Conservation (phyloP, 768 basidiomycete genomes). For the Tricholoma furcatifolium region DNA sequence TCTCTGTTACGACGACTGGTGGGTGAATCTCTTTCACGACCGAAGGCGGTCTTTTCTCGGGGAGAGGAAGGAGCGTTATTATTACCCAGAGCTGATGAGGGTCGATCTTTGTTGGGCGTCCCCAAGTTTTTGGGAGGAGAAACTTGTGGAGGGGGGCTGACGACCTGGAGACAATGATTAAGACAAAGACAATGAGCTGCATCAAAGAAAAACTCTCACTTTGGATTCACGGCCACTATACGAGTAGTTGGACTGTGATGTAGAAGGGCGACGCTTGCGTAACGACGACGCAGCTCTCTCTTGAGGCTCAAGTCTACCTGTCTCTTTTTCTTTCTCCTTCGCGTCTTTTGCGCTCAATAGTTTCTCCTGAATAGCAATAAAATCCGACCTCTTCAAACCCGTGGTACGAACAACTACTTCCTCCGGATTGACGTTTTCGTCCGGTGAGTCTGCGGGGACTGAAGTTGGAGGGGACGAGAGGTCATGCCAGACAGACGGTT, state of each 20-base stretch:
- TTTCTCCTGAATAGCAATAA: constrained; percentile 72
- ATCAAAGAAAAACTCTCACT: constrained; percentile 18
- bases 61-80: constrained; percentile 11
- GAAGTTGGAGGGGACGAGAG: constrained; percentile 45
- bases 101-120: constrained; percentile 26
- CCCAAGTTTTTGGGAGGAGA: constrained; percentile 32
- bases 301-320: constrained; percentile 47
- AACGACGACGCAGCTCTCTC: constrained; percentile 65
- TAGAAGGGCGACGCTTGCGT: constrained; percentile 73
- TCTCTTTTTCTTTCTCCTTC: constrained; percentile 45
- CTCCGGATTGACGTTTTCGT: constrained; percentile 60
- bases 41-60: constrained; percentile 12
- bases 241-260: constrained; percentile 80
- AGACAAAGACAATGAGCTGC: constrained; percentile 5
- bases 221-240: constrained; percentile 46
- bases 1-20: constrained; percentile 67
- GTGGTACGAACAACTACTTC: constrained; percentile 63
- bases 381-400: constrained; percentile 70
- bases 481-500: constrained; percentile 65
- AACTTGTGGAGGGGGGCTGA: constrained; percentile 56
- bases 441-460: constrained; percentile 48
- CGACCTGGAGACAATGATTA: constrained; percentile 39
- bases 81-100: constrained; percentile 21
- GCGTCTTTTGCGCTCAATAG: constrained; percentile 62
- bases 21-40: constrained; percentile 40